These are phyloP conservation scores for Phyllachora maydis DNA, from an alignment of 2,329 filamentous ascomycete species.

Conservation along the genomic window DNA sequence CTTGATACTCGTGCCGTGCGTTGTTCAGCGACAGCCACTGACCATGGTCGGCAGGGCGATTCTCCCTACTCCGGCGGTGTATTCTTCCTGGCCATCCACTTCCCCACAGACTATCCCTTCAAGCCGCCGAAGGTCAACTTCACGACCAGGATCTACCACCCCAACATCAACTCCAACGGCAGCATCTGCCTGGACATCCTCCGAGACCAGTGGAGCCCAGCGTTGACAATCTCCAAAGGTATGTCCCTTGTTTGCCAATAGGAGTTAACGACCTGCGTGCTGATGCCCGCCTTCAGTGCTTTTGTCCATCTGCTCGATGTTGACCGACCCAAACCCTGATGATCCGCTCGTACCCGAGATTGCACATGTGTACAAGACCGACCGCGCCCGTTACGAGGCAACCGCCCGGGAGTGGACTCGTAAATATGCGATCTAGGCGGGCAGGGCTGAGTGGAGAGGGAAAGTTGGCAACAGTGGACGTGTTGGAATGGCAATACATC, in stretches of 20 bases:
- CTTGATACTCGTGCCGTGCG: too few relatives aligned
- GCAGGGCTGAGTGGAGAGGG: too few relatives aligned
- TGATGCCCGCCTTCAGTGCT: too few relatives aligned
- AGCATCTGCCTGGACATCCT: conserved; percentile 98
- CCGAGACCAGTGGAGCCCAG: conserved; percentile 97
- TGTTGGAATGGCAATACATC: too few relatives aligned
- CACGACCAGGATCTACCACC: conserved; percentile 98
- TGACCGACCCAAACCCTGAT: conserved; percentile 98
- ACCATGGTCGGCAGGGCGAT: conserved; percentile 57
- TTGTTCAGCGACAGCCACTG: too few relatives aligned
- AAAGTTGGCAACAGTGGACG: too few relatives aligned
- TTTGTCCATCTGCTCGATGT: conserved; percentile 98
- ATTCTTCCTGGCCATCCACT: conserved; percentile 97
- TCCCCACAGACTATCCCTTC: conserved; percentile 99
- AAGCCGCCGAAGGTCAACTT: conserved; percentile 99
- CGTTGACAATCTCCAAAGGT: conserved; percentile 98
- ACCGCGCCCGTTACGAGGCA: conserved; percentile 85
- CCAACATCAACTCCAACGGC: conserved; percentile 99
- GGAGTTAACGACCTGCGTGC: too few relatives aligned
- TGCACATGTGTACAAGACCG: conserved; percentile 98
- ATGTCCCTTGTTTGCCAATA: conserved; percentile 9
- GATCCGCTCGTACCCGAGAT: conserved; percentile 98
- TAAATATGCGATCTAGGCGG: conserved; percentile 99
- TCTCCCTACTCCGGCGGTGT: conserved; percentile 96
- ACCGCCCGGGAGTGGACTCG: conserved; percentile 96